Conservation (phyloP, 768 basidiomycete species). For the Rubroboletus satanas region DNA sequence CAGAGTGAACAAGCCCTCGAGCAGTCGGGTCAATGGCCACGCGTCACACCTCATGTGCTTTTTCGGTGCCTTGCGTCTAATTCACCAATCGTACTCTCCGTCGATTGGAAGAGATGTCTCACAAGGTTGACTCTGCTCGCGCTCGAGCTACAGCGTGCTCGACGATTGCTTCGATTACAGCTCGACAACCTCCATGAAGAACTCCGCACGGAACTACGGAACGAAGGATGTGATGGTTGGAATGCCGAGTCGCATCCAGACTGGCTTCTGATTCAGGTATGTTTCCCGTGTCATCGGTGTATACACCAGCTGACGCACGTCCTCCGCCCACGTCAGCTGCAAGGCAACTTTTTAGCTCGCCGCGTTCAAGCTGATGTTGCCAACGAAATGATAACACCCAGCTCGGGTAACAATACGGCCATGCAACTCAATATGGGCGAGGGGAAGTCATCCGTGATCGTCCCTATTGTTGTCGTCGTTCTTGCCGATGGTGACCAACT, state of each 20-base stretch:
- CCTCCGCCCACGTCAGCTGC: constrained; percentile 42
- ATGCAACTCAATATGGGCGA: too few relatives aligned
- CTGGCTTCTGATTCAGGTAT: constrained; percentile 46
- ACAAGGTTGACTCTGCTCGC: constrained; percentile 26
- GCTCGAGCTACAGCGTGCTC: constrained; percentile 36
- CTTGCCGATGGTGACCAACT: too few relatives aligned
- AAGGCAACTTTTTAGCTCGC: constrained; percentile 42
- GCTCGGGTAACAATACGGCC: too few relatives aligned
- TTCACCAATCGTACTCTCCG: constrained; percentile 11
- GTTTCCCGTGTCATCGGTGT: not conserved
- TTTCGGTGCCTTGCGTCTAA: constrained; percentile 30
- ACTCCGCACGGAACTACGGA: constrained; percentile 27
- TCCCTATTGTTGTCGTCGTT: too few relatives aligned
- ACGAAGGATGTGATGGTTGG: constrained; percentile 22
- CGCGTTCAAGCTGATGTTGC: constrained; percentile 42
- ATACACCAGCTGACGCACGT: not conserved
- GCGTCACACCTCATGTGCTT: constrained; percentile 29
- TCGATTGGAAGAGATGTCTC: constrained; percentile 32
- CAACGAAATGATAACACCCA: constrained; percentile 44
- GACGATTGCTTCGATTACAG: constrained; percentile 31
- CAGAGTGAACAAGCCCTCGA: constrained; percentile 16
- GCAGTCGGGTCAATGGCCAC: constrained; percentile 37
- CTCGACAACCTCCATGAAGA: constrained; percentile 27
- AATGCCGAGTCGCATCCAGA: constrained; percentile 27
- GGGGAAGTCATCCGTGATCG: too few relatives aligned